A percentile compares a stretch with the other conserved stretches of the same genome.
Evolutionary conservation across 345 rosid genomes (phyloP).

Genomic region (Populus nigra): DNA sequence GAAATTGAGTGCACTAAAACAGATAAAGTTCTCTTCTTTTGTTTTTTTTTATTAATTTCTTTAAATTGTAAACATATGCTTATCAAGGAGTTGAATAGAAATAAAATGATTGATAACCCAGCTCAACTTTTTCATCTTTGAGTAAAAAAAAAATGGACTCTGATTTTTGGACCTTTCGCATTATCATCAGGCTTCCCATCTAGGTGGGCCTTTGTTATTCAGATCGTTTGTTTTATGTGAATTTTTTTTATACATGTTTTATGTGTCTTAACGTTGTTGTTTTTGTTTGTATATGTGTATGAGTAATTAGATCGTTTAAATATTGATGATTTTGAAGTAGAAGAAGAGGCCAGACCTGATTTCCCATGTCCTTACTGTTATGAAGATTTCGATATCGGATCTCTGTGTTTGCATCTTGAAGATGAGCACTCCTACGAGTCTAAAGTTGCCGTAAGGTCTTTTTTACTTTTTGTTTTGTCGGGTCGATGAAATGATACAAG

Average conservation of each 20-base stretch:
- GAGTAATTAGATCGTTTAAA: constrained; percentile 43
- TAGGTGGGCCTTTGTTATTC: constrained; percentile 19
- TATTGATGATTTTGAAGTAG: constrained; percentile 59
- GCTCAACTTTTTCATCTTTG: constrained; percentile 18
- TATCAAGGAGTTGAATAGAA: background rate
- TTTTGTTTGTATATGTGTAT: background rate
- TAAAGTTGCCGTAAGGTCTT: constrained; percentile 38
- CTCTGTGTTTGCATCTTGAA: constrained; percentile 60
- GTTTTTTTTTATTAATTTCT: background rate
- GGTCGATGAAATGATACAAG: background rate
- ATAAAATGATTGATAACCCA: background rate
- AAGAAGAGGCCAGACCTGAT: constrained; percentile 52
- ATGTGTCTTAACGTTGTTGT: too few species aligned
- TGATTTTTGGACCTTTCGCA: constrained; percentile 61
- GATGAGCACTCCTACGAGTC: constrained; percentile 62
- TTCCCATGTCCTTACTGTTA: constrained; percentile 58
- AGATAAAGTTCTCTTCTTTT: background rate
- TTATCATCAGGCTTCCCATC: constrained; percentile 44
- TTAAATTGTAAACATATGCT: background rate
- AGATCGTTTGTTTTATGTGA: background rate
- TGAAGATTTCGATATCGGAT: constrained; percentile 56
- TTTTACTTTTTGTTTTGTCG: background rate
- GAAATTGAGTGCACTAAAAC: background rate
- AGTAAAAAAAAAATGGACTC: constrained; percentile 36
- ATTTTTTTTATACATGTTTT: background rate